Base-by-base conservation (phyloP, 164 flowering plant genomes). In the Macadamia tetraphylla region DNA sequence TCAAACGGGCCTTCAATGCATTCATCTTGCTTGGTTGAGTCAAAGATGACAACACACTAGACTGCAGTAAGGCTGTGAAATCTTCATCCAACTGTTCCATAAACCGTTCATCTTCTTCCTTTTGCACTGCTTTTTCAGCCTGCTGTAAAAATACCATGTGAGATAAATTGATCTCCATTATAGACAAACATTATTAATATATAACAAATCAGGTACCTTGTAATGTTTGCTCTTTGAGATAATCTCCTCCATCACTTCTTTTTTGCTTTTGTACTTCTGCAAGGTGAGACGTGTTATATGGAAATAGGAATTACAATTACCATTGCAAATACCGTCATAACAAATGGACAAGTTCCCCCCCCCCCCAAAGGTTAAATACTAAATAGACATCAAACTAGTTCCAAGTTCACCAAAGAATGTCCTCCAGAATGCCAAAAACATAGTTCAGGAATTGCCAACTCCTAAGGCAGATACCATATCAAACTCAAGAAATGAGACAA, bases 221-320 rank as follows among this genome's bases (percentile, higher is more conserved):
- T 69, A 85, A 70, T 51, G 81, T 70, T 91, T 94, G 88, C 94
- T 88, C 78, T 91, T 94, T 15, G 51, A 69, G 35, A 94, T 94
- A 65, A 94, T 69, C 80, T 94, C 97, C 68, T 83, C 83, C 94
- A 88, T 88, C 42, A 87, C 86, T 81, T 94, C 95, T 76, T 91
- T 91, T 76, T 88, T 91, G 78, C 79, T 87, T 77, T 90, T 94
- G 55, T 70, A 88, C 70, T 73, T 87, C 98, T 94, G 88, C 79
- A 83, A 56, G 7, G 55, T 46, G 58, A 58, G 35, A 35, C 66
- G 18, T 17, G 40, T 15, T 35, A 44, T 15, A 30, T 42, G 56
- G 17, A 5, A 17, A 29, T 60, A 52, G 17, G 31, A 46, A 9
- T 48, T 42, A 14, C 49, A 43, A 46, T 9, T 29, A 42, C 30